phyloP scores from a whole-genome alignment of 2,329 filamentous ascomycete genomes.

The Neospermospora avenae region DNA sequence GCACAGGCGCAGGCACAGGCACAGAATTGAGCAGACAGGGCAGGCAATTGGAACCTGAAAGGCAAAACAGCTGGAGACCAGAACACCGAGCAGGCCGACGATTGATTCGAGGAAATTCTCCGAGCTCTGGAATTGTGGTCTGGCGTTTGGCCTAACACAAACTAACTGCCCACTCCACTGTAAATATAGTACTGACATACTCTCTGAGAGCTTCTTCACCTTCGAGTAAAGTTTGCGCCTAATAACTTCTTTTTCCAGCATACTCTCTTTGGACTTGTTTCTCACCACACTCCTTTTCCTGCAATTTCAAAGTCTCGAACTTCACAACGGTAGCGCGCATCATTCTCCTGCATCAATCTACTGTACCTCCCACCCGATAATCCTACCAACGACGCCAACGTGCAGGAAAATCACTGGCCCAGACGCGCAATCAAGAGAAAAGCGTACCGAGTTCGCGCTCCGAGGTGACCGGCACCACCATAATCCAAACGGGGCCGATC shows the following conservation, averaged over 20 bases:
- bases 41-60: too few relatives aligned
- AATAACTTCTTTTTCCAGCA: not conserved
- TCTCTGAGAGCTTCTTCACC: too few relatives aligned
- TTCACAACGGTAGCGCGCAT: not conserved
- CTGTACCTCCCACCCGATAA: not conserved
- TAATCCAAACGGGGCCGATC: not conserved
- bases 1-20: too few relatives aligned
- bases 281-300: not conserved
- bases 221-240: not conserved
- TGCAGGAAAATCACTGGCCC: not conserved
- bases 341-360: not conserved
- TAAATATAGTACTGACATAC: too few relatives aligned
- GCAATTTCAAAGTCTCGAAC: not conserved
- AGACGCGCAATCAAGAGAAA: not conserved
- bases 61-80: not conserved
- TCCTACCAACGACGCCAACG: not conserved
- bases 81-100: not conserved
- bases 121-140: not conserved
- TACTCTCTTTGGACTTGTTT: not conserved
- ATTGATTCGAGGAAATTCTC: not conserved
- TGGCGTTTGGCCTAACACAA: not conserved
- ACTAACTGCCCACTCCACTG: too few relatives aligned
- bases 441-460: slow-evolving; percentile 1
- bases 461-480: not conserved
- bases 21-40: not conserved